Base-by-base conservation (phyloP, 495 filamentous ascomycete genomes). In the Penicillium maclennaniae region DNA sequence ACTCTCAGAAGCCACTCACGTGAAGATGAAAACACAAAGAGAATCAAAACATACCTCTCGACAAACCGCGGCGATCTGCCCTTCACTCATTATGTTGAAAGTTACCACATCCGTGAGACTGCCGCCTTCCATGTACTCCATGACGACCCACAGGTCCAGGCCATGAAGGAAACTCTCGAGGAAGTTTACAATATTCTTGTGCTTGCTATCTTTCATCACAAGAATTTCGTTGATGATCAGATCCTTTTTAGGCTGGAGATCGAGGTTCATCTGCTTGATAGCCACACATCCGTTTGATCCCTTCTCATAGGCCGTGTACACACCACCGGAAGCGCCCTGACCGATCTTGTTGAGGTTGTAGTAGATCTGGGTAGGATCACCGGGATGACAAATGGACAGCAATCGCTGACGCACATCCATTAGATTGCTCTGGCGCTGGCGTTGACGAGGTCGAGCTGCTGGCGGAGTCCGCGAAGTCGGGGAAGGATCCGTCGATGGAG, bases 41-140 rank as follows among this genome's bases (percentile, higher is more conserved):
- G 31, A 10, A 31, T 49, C 39, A 8, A 34, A 20, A 69, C 79
- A 55, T 63, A 87, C 86, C 79, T 98, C 93, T 65, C 90, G 76
- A 69, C 93, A 97, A 26, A 98, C 91, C 5, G 91, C 88, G 12
- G 93, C 91, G 68, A 98, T 98, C 71, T 98, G 93, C 8, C 87
- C 88, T 67, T 98, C 93, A 17, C 85, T 88, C 93, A 98, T 97
- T 53, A 97, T 93, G 69, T 98, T 98, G 71, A 93, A 97, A 10
- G 92, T 97, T 36, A 98, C 93, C 23, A 98, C 93, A 71, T 98
- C 93, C 2, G 93, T 98, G 68, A 98, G 72, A 73, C 91, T 96
- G 31, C 93, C 93, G 43, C 93, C 93, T 66, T 98, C 93, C 93
- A 98, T 98, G 59, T 91, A 98, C 68, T 98, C 93, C 93, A 98